Base-by-base conservation (phyloP, 2,329 filamentous ascomycete genomes). In the Macrophomina pseudophaseolina region DNA sequence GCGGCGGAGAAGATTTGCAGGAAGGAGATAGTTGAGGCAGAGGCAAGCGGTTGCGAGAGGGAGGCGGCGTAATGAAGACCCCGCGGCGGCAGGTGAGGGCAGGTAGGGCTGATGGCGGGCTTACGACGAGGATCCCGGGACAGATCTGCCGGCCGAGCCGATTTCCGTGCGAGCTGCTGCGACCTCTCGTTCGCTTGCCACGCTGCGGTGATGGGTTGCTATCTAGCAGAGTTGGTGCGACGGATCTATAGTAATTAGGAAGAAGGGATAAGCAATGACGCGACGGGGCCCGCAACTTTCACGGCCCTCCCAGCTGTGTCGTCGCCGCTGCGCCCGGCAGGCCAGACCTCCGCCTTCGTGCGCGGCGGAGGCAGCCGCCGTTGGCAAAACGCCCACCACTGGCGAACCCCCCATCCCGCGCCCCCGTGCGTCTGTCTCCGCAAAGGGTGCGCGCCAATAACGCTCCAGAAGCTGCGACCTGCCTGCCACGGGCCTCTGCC, bases 131-230 rank as follows among this genome's bases (percentile, higher is more conserved):
- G 60, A 62, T 62, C 58, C 33, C 58, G 58, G 58, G 42, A 49
- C 44, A 62, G 58, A 62, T 62, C 58, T 62, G 58, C 58, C 58
- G 58, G 44, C n/a, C n/a, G 42, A 62, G 58, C 58, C 58, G 58
- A 49, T 62, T 62, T 62, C 58, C 58, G 58, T 35, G 58, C 44
- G 42, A 12, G 42, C 46, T 38, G 58, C 58, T 35, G 23, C 23
- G 38, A 28, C 53, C 32, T 35, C 18, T 7, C 5, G 16, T 23
- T 48, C 14, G 40, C 18, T 18, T 40, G 42, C 40, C 56, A 35
- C 56, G 56, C 32, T 16, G 52, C 52, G 12, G 16, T 38, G 52
- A 32, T 32, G 23, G 16, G 32, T 59, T 35, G 16, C 48, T 60
- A 60, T 48, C 40, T 48, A 32, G 23, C 14, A 28, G n/a, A 23